Conservation (phyloP, 306 rosid genomes). For the Begonia loranthoides region DNA sequence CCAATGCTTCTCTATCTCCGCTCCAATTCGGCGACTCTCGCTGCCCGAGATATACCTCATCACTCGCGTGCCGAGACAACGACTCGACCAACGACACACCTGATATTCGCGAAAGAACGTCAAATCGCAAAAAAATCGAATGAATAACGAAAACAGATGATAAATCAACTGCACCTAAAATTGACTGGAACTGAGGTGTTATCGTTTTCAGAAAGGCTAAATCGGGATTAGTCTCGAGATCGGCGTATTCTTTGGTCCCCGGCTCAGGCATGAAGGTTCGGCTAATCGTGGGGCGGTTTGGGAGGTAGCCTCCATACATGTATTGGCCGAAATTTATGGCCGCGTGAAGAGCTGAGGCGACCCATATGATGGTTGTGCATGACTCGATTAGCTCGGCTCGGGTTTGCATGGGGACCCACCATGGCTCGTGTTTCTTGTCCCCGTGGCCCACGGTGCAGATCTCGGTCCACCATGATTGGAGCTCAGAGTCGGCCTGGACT, state of each 20-base stretch:
- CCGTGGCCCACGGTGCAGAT: constrained; percentile 72
- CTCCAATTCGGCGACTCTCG: constrained; percentile 57
- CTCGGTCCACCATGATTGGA: constrained; percentile 78
- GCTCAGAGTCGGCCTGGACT: constrained; percentile 44
- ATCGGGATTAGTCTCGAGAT: constrained; percentile 54
- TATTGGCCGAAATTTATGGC: constrained; percentile 95
- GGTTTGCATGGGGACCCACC: constrained; percentile 80
- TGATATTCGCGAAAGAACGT: constrained; percentile 11
- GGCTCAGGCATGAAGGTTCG: constrained; percentile 94
- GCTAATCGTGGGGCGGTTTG: constrained; percentile 87
- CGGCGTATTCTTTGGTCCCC: constrained; percentile 61
- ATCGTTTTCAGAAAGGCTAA: constrained; percentile 69
- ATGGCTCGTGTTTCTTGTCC: constrained; percentile 47
- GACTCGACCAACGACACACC: constrained; percentile 81
- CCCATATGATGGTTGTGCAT: constrained; percentile 73
- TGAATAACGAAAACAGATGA: too few species aligned
- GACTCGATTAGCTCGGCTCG: constrained; percentile 42
- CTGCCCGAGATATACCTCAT: constrained; percentile 86
- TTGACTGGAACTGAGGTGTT: constrained; percentile 81
- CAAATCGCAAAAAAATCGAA: too few species aligned
- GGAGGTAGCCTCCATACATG: constrained; percentile 87
- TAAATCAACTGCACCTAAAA: constrained; percentile 36
- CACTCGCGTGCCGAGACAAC: constrained; percentile 70
- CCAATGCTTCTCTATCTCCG: constrained; percentile 33
- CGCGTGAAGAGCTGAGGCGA: constrained; percentile 93